Evolutionary conservation across 441 rosid genomes (phyloP), one percentile per base, ranked within the genome.

Genomic region (Pelargonium fulgidum): DNA sequence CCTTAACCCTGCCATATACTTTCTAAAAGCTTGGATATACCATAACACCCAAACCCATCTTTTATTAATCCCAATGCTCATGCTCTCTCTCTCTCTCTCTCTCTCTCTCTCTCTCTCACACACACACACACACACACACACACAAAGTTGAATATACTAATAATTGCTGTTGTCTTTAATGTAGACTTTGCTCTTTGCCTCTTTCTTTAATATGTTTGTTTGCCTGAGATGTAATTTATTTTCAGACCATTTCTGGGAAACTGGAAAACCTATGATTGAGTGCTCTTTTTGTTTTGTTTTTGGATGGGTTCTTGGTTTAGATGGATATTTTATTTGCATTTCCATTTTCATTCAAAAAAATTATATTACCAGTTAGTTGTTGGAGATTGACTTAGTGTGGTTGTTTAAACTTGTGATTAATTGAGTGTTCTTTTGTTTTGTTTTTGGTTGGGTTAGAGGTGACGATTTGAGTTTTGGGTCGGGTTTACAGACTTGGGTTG

Each of bases 21-120:
- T 87, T 85, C 84, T 80, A 79, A 87, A 87, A 87, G 92, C 84
- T 83, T 72, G 85, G 80, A 85, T 82, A 78, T 83, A 74, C 24
- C 76, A 63, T 61, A 68, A 45, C 65, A 70, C 64, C 65, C 68
- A 52, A 65, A 36, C 70, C 64, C 65, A 66, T 64, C 79, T 83
- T 86, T 84, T 77, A 75, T 77, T 81, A 72, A 72, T 80, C 86
- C 86, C 86, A 36, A 78, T 72, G 77, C 71, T 39, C 73, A 33
- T 70, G 58, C 67, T 33, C 4, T 48, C 61, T 39, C 77, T 68
- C 64, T 26, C 67, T 33, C 4, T 48, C 61, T 39, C 77, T 68
- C 64, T 48, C 61, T 39, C 77, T 68, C 64, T 26, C 67, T 33
- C 4, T 48, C 61, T 39, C 77, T 68, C 64, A n/a, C n/a, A n/a